A percentile compares a stretch with the other conserved stretches of the same genome.
Evolutionary conservation across 2,329 filamentous ascomycete genomes (phyloP).

Genomic region (Chrysosphaeria jannelii): DNA sequence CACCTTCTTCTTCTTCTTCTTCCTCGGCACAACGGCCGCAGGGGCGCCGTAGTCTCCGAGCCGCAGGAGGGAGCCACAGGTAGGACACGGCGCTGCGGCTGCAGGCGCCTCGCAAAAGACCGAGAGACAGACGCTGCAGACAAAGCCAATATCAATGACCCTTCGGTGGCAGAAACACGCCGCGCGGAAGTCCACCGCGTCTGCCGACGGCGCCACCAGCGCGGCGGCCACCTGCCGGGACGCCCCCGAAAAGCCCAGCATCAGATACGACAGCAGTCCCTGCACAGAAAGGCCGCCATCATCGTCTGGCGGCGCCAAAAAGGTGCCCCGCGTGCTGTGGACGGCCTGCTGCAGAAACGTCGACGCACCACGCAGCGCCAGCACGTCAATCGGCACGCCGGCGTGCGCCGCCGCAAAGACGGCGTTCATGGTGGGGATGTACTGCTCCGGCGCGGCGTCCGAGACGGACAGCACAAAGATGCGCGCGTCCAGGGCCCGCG

Average conservation of each 20-base stretch:
- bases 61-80: conserved; percentile 50
- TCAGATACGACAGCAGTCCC: conserved; percentile 69
- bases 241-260: conserved; percentile 45
- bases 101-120: conserved; percentile 49
- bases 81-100: conserved; percentile 29
- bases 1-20: conserved; percentile 57
- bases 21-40: conserved; percentile 41
- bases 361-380: conserved; percentile 57
- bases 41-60: conserved; percentile 47
- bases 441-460: conserved; percentile 58
- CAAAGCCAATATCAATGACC: conserved; percentile 76
- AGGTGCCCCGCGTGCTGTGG: conserved; percentile 28
- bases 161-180: conserved; percentile 89
- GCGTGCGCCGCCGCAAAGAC: conserved; percentile 85
- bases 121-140: conserved; percentile 86
- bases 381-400: conserved; percentile 70
- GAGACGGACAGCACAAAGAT: conserved; percentile 80
- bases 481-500: conserved; percentile 29
- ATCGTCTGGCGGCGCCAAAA: conserved; percentile 13
- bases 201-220: conserved; percentile 50
- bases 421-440: conserved; percentile 95
- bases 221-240: conserved; percentile 6
- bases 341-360: conserved; percentile 82
- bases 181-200: conserved; percentile 85
- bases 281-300: conserved; percentile 16